Evolutionary conservation across 2,329 filamentous ascomycete species (phyloP).

Genomic region (Aspergillus hortae): DNA sequence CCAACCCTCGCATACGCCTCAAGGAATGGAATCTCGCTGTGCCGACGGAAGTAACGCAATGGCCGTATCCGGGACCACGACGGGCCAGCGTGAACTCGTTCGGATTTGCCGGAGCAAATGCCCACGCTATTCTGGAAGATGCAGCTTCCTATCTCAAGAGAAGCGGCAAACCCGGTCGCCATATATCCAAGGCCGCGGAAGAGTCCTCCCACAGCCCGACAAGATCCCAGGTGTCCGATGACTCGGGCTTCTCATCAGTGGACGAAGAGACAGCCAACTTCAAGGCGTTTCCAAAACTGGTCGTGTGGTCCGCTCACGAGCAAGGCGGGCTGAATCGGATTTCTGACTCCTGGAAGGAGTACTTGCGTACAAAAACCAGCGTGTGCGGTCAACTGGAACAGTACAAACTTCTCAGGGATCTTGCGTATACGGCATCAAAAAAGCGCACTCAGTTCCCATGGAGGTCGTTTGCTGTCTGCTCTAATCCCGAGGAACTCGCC

Average conservation of each 20-base stretch:
- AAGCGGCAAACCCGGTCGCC: not conserved
- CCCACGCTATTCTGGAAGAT: constrained; percentile 3
- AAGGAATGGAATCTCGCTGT: constrained; percentile 1
- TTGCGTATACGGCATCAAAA: constrained; percentile 5
- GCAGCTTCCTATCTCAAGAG: not conserved
- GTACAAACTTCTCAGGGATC: not conserved
- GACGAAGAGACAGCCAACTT: not conserved
- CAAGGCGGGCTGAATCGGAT: not conserved
- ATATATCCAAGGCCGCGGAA: not conserved
- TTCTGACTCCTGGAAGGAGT: not conserved
- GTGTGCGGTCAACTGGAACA: not conserved
- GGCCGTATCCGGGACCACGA: constrained; percentile 3
- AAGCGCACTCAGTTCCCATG: constrained; percentile 2
- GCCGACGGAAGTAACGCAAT: not conserved
- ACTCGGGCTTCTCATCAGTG: not conserved
- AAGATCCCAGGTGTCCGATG: not conserved
- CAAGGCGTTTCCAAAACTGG: not conserved
- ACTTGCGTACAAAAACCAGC: not conserved
- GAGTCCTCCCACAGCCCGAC: not conserved
- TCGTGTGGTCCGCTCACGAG: not conserved
- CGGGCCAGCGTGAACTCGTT: constrained; percentile 5
- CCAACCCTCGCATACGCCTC: constrained; percentile 1
- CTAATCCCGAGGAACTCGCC: not conserved
- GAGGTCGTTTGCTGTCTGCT: not conserved
- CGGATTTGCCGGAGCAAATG: constrained; percentile 12